These are phyloP conservation scores for Myxozyma nipponensis DNA, from an alignment of 805 yeast genomes.

Conservation along the genomic window DNA sequence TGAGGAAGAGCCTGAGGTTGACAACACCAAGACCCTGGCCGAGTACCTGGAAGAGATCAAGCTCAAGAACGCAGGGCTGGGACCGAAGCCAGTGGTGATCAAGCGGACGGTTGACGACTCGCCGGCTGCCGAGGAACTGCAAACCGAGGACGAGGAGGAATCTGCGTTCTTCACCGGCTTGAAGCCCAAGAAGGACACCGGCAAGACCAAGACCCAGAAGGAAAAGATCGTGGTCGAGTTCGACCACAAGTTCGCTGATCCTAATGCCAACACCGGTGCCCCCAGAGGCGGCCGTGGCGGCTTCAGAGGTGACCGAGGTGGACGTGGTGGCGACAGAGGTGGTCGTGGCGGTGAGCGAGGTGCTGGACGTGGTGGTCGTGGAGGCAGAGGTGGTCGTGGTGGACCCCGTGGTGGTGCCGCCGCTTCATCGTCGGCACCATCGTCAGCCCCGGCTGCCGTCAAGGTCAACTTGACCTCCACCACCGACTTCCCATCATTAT, in stretches of 20 bases:
- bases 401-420: slow-evolving; percentile 37
- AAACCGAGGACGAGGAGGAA: slow-evolving; percentile 53
- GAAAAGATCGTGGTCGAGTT: slow-evolving; percentile 75
- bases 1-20: slow-evolving; percentile 43
- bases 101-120: slow-evolving; percentile 51
- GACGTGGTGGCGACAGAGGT: slow-evolving; percentile 36
- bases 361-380: slow-evolving; percentile 35
- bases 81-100: slow-evolving; percentile 31
- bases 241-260: slow-evolving; percentile 37
- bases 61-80: slow-evolving; percentile 19
- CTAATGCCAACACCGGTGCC: slow-evolving; percentile 9
- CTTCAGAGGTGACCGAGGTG: slow-evolving; percentile 33
- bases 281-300: slow-evolving; percentile 21
- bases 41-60: slow-evolving; percentile 71
- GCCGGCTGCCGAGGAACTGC: slow-evolving; percentile 49
- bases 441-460: slow-evolving; percentile 1
- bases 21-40: slow-evolving; percentile 62
- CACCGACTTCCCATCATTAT: slow-evolving; percentile 24
- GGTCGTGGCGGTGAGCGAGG: slow-evolving; percentile 25
- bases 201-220: slow-evolving; percentile 71
- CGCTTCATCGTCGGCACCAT: slow-evolving; percentile 24
- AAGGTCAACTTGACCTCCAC: slow-evolving; percentile 14
- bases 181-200: slow-evolving; percentile 52
- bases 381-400: slow-evolving; percentile 32
- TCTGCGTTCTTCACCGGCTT: slow-evolving; percentile 53